Evolutionary conservation across 257 asterid species (phyloP), one percentile per base, ranked within the genome.

Genomic region (Schizonepeta tenuifolia): DNA sequence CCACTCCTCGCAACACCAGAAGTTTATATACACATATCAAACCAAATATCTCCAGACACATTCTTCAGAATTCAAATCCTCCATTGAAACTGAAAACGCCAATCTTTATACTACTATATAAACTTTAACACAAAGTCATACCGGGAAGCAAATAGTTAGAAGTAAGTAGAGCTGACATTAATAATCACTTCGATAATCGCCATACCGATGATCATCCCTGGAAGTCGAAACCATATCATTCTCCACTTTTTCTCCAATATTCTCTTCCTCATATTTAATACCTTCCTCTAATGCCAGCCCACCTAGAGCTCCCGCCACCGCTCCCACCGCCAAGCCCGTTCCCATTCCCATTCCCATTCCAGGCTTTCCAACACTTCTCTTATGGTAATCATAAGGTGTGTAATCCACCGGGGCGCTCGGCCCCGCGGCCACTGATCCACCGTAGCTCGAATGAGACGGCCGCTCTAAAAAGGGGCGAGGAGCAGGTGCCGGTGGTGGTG

Each of bases 341-440:
- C 88, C 97, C 59, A 86, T 21, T 28, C 88, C 97, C 59, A 86
- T 21, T 28, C 90, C 93, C 75, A 82, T 38, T 21, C 80, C 84
- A 14, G 70, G 46, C 67, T 78, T 88, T 21, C 83, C 89, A 55
- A 69, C 78, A 15, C 63, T 67, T 59, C 91, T 88, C 77, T 81
- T 89, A 61, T 82, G 86, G 63, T 79, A 79, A 78, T 89, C 96
- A 64, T 85, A 79, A 7, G 88, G 84, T n/a, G 90, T 84, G 80
- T 85, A 85, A 76, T 92, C 96, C 65, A 83, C 92, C 0, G 96
- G 98, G 3, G 98, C 96, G 55, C 98, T 89, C 0, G 98, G 98
- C 63, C 97, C 94, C 0, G 87, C 77, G 0, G 96, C 96, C 65
- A 91, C 93, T 0, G 85, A 80, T 43, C 86, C 83, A 10, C 83